Conservation (phyloP, 1,284 basidiomycete species). For the Coniferiporia weirii region DNA sequence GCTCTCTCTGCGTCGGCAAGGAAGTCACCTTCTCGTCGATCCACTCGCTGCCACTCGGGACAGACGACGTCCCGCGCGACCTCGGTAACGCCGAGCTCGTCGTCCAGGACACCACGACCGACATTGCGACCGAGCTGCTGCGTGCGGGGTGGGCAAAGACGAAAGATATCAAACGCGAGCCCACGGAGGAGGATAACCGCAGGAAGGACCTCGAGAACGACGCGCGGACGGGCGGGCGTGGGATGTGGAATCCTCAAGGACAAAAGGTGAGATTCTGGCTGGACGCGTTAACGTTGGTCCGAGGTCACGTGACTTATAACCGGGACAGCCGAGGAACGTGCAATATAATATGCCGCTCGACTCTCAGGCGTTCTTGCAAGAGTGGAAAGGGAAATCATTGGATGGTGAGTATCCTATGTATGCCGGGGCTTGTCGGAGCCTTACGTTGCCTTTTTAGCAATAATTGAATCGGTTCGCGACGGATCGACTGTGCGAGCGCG, state of each 20-base stretch:
- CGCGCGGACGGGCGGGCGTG: conserved; percentile 73
- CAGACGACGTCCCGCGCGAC: conserved; percentile 64
- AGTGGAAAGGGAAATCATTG: conserved; percentile 87
- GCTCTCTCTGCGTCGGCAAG: conserved; percentile 82
- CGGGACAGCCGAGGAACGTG: conserved; percentile 60
- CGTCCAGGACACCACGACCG: conserved; percentile 39
- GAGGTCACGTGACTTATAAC: conserved; percentile 17
- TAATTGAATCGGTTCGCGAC: conserved; percentile 93
- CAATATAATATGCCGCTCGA: conserved; percentile 88
- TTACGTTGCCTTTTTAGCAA: conserved; percentile 42
- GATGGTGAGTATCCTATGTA: conserved; percentile 57
- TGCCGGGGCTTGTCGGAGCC: neutral
- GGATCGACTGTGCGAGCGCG: conserved; percentile 88
- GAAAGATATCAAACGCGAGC: conserved; percentile 78
- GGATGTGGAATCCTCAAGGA: conserved; percentile 85
- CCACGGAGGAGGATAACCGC: conserved; percentile 73
- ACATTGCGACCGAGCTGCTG: conserved; percentile 77
- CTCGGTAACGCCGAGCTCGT: conserved; percentile 66
- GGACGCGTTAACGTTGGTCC: neutral
- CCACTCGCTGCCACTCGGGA: conserved; percentile 66
- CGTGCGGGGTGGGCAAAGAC: conserved; percentile 88
- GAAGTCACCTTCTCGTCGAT: conserved; percentile 76
- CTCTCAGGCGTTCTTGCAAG: conserved; percentile 81
- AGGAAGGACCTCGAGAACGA: conserved; percentile 73
- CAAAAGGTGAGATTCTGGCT: conserved; percentile 49